Percentiles rank a stretch among this genome's conserved stretches.
phyloP scores from a whole-genome alignment of 257 asterid species.

The Nicotiana knightiana region DNA sequence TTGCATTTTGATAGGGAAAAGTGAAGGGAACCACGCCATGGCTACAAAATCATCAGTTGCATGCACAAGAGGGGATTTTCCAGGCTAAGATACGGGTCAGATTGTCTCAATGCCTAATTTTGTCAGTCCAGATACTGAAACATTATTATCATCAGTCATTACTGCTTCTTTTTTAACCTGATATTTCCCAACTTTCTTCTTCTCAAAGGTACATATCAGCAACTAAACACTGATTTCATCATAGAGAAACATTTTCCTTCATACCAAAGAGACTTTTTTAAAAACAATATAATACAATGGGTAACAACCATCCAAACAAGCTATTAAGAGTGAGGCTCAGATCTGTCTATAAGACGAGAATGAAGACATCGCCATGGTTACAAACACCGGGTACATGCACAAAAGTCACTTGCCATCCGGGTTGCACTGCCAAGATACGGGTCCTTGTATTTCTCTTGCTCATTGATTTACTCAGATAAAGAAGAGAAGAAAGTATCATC shows the following conservation, averaged over 20 bases:
- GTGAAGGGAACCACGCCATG: slow-evolving; percentile 12
- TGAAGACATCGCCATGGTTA: background rate
- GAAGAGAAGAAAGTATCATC: background rate
- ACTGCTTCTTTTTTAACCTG: background rate
- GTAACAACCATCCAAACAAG: too few relatives aligned
- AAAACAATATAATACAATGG: too few relatives aligned
- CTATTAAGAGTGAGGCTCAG: background rate
- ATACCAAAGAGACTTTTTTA: background rate
- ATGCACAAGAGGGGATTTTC: background rate
- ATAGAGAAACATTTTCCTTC: background rate
- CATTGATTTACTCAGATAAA: too few relatives aligned
- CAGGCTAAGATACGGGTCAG: background rate
- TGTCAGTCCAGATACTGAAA: background rate
- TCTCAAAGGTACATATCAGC: background rate
- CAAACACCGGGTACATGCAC: background rate
- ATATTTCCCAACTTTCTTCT: background rate
- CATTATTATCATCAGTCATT: background rate
- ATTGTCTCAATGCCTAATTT: background rate
- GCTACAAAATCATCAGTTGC: slow-evolving; percentile 14
- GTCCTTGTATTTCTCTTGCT: background rate
- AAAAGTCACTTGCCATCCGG: background rate
- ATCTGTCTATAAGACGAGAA: background rate
- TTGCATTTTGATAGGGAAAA: background rate
- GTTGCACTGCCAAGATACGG: slow-evolving; percentile 6
- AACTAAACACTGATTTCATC: background rate